Evolutionary conservation across 768 basidiomycete species (phyloP).

Genomic region (Sarcodon sp.): DNA sequence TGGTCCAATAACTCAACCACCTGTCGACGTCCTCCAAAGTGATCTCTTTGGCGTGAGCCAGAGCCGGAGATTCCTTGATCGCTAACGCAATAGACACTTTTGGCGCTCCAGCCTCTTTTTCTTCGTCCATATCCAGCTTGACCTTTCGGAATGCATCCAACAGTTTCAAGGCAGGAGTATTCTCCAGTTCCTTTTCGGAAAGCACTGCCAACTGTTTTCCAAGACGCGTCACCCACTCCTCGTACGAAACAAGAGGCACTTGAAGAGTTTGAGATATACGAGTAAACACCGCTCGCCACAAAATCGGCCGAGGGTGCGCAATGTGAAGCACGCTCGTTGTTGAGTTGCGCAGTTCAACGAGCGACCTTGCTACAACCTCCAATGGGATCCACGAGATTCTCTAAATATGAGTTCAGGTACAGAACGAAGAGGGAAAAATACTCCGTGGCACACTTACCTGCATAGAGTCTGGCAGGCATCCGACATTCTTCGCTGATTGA

Average conservation of each 20-base stretch:
- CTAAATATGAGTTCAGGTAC: slow-evolving; percentile 3
- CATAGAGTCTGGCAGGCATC: slow-evolving; percentile 19
- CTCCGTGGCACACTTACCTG: slow-evolving; percentile 13
- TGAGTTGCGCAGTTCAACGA: slow-evolving; percentile 15
- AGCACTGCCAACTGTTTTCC: slow-evolving; percentile 1
- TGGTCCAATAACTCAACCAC: not conserved
- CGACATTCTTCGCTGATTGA: slow-evolving; percentile 14
- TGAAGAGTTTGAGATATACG: slow-evolving; percentile 2
- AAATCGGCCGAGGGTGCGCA: slow-evolving; percentile 4
- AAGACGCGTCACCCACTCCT: slow-evolving; percentile 2
- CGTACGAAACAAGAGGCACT: slow-evolving; percentile 6
- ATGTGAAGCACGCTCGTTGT: slow-evolving; percentile 10
- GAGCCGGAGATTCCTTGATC: not conserved
- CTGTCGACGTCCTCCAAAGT: not conserved
- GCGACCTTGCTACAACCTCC: slow-evolving; percentile 15
- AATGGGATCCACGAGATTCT: slow-evolving; percentile 19
- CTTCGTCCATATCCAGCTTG: not conserved
- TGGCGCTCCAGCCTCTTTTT: not conserved
- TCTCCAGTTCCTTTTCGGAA: slow-evolving; percentile 6
- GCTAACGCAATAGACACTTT: not conserved
- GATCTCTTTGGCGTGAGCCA: not conserved
- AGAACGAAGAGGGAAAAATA: slow-evolving; percentile 9
- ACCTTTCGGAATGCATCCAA: slow-evolving; percentile 2
- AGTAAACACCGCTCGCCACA: slow-evolving; percentile 5
- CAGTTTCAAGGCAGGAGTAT: slow-evolving; percentile 5